Base-by-base conservation (phyloP, 306 rosid genomes). In the Boehmeria nivea region DNA sequence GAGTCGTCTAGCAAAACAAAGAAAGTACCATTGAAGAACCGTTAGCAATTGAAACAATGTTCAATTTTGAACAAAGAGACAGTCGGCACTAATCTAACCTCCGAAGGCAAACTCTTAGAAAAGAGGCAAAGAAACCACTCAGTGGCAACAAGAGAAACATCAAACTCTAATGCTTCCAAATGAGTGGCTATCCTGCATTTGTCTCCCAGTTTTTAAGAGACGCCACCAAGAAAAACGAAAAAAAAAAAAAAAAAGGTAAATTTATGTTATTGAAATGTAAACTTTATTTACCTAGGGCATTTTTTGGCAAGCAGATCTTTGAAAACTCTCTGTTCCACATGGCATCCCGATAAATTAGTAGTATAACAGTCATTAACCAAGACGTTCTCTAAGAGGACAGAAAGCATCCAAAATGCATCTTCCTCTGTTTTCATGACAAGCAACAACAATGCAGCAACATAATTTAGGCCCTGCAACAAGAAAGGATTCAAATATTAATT, bases 351-450 rank as follows among this genome's bases (percentile, higher is more conserved):
- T 75, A 93, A 73, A 75, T 93, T 93, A 60, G 40, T 87, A 10
- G 99, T 85, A 78, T 93, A 93, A 76, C 99, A 93, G 75, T 93
- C 95, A 67, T 66, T 81, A 57, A 93, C 99, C 64, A 87, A 66
- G 57, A 93, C 99, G 68, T 85, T 81, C 80, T 93, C 99, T 81
- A 93, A 70, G 45, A 93, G 81, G 40, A 93, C 96, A 3, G 99
- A 89, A 47, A 87, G 89, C 96, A 93, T 93, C 99, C 96, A 93
- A 73, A 93, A 93, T 64, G 99, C 96, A 57, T 93, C 99, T 76
- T 93, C 96, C 60, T 93, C 99, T 4, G 95, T 93, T 72, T 93
- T 87, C 99, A 93, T 87, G 64, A 93, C 99, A 42, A 87, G 95
- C 77, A 93, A 80, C 79, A 93, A 51, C 63, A 93, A 66, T 42